Base-by-base conservation (phyloP, 2,329 filamentous ascomycete species). In the Epicoccum sorghinum region DNA sequence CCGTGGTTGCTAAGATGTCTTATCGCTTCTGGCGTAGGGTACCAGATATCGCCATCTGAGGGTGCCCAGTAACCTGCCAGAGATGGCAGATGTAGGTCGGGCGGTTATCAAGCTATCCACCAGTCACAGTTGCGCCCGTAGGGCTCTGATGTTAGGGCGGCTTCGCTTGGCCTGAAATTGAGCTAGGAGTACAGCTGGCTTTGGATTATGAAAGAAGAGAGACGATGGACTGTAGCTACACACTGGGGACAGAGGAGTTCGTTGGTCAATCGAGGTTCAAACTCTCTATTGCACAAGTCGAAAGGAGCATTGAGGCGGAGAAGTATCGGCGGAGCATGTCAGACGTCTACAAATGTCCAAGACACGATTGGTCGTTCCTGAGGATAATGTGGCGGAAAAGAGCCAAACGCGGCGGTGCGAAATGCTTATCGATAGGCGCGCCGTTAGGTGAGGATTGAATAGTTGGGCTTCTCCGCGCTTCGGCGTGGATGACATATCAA, bases 361-460 rank as follows among this genome's bases (percentile, higher is more conserved):
- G n/a, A 1, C n/a, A 25, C 22, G 50, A 51, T 51, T 52, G 57
- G 55, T 32, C 42, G 54, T 42, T 7, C 18, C 29, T 24, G 38
- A 24, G 56, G 50, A 47, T 30, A 22, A 27, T 40, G 66, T 63
- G 66, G 65, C 61, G 52, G 47, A 48, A 57, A 58, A 53, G 40
- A 57, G 60, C 41, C 59, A 57, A 54, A 56, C 25, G 61, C 65
- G 57, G 66, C 62, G 60, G 65, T 57, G 57, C 57, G 62, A 61
- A 64, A 66, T 64, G 47, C 67, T 66, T 70, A 70, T 70, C 68
- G 69, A 71, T 72, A 70, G 62, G 66, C 38, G 40, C 55, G 57
- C 55, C 57, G 48, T 58, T 61, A 41, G 52, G 50, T 59, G 55
- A 55, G 47, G 44, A 54, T 30, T 57, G 53, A 65, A 59, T 59